Evolutionary conservation across 768 basidiomycete genomes (phyloP).

Genomic region (Nevesoporus exiguus): DNA sequence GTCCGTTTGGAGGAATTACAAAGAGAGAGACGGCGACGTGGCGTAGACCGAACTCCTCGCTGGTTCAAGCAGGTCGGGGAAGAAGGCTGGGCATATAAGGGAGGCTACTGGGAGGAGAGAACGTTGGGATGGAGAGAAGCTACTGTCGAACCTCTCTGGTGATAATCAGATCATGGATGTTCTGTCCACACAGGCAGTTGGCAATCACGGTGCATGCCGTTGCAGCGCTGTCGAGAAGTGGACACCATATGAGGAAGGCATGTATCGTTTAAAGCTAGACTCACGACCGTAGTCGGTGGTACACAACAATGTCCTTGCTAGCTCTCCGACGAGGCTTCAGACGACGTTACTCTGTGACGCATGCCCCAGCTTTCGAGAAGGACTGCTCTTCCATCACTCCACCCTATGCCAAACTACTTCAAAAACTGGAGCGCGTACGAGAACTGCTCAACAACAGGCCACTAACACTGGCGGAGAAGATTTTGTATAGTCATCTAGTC

Average conservation of each 20-base stretch:
- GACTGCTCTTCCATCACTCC: slow-evolving; percentile 78
- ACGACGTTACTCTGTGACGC: slow-evolving; percentile 36
- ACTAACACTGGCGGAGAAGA: slow-evolving; percentile 95
- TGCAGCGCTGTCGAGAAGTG: neutral
- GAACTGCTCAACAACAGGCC: slow-evolving; percentile 67
- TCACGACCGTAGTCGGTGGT: neutral
- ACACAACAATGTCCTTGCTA: slow-evolving; percentile 22
- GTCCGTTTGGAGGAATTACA: slow-evolving; percentile 70
- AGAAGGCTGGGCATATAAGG: slow-evolving; percentile 73
- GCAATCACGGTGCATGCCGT: neutral
- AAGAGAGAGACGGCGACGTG: slow-evolving; percentile 61
- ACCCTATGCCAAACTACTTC: slow-evolving; percentile 69
- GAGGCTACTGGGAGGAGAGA: slow-evolving; percentile 83
- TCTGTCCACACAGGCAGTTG: neutral
- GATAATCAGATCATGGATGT: slow-evolving; percentile 6
- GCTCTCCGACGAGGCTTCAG: slow-evolving; percentile 18
- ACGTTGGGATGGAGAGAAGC: slow-evolving; percentile 58
- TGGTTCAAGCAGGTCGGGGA: slow-evolving; percentile 75
- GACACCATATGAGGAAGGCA: slow-evolving; percentile 3
- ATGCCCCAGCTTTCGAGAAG: slow-evolving; percentile 44
- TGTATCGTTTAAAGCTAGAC: neutral
- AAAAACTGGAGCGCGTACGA: slow-evolving; percentile 69
- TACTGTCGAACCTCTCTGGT: slow-evolving; percentile 59
- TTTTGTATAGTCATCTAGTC: slow-evolving; percentile 87
- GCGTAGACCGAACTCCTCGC: slow-evolving; percentile 56